Percentiles rank a stretch among this genome's conserved stretches.
These are phyloP conservation scores for Pichia sp. DNA, from an alignment of 1,139 yeast species.

Conservation along the genomic window DNA sequence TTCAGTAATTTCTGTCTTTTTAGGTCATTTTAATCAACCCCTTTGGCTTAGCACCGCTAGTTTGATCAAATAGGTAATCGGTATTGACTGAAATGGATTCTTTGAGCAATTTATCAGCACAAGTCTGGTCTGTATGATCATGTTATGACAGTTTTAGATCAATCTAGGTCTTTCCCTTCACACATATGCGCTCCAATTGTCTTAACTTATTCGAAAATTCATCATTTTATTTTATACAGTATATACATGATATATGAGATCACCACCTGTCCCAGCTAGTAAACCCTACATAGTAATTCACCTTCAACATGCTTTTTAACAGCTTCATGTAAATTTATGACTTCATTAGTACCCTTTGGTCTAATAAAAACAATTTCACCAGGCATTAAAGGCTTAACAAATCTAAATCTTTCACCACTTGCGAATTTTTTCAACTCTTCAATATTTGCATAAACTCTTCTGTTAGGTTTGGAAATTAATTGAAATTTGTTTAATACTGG, in stretches of 20 bases:
- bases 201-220: too few species aligned
- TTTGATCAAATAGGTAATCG: too few species aligned
- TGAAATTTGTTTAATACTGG: slow-evolving; percentile 71
- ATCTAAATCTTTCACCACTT: slow-evolving; percentile 67
- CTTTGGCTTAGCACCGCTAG: too few species aligned
- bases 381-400: slow-evolving; percentile 75
- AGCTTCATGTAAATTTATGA: slow-evolving; percentile 78
- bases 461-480: slow-evolving; percentile 79
- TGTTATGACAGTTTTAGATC: too few species aligned
- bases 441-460: slow-evolving; percentile 57
- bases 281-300: slow-evolving; percentile 75
- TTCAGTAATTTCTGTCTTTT: too few species aligned
- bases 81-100: too few species aligned
- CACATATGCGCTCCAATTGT: too few species aligned
- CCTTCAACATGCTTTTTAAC: slow-evolving; percentile 68
- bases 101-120: too few species aligned
- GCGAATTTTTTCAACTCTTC: slow-evolving; percentile 69
- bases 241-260: not conserved
- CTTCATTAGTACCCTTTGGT: slow-evolving; percentile 43
- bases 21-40: too few species aligned
- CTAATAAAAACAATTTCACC: slow-evolving; percentile 80
- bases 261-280: not conserved
- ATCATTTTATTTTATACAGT: not conserved
- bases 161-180: too few species aligned
- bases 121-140: too few species aligned